Evolutionary conservation across 768 basidiomycete genomes (phyloP).

Genomic region (Serendipita indica): DNA sequence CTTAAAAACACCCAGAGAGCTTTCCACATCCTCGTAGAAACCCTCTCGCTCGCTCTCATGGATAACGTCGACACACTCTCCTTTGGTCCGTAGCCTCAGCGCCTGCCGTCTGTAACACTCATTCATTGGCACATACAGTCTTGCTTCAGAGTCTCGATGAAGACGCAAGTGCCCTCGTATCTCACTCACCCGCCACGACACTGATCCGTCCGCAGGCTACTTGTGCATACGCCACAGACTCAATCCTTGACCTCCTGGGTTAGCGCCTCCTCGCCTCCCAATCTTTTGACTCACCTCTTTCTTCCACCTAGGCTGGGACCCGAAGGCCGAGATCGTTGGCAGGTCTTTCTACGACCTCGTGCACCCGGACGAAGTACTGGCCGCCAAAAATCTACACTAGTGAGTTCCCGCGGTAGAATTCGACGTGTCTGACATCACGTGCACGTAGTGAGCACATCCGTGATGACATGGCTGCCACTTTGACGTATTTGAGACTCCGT

Average conservation of each 20-base stretch:
- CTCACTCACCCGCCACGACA: slow-evolving; percentile 5
- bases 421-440: not conserved
- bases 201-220: slow-evolving; percentile 30
- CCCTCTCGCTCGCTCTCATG: not conserved
- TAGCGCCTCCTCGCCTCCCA: slow-evolving; percentile 5
- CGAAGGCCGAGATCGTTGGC: slow-evolving; percentile 45
- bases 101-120: not conserved
- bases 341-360: slow-evolving; percentile 58
- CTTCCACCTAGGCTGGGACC: slow-evolving; percentile 12
- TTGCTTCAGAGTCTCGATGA: slow-evolving; percentile 35
- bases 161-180: slow-evolving; percentile 31
- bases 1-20: not conserved
- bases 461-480: slow-evolving; percentile 64
- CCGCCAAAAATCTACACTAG: slow-evolving; percentile 58
- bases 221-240: slow-evolving; percentile 55
- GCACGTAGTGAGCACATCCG: slow-evolving; percentile 49
- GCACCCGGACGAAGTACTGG: slow-evolving; percentile 62
- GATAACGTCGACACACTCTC: not conserved
- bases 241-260: slow-evolving; percentile 52
- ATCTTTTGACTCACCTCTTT: too few species aligned
- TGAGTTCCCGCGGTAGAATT: slow-evolving; percentile 24
- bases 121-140: not conserved
- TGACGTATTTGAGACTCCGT: slow-evolving; percentile 62
- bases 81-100: not conserved
- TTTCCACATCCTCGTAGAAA: not conserved